Base-by-base conservation (phyloP, 176 grass and related monocot genomes). In the Secale cereale region DNA sequence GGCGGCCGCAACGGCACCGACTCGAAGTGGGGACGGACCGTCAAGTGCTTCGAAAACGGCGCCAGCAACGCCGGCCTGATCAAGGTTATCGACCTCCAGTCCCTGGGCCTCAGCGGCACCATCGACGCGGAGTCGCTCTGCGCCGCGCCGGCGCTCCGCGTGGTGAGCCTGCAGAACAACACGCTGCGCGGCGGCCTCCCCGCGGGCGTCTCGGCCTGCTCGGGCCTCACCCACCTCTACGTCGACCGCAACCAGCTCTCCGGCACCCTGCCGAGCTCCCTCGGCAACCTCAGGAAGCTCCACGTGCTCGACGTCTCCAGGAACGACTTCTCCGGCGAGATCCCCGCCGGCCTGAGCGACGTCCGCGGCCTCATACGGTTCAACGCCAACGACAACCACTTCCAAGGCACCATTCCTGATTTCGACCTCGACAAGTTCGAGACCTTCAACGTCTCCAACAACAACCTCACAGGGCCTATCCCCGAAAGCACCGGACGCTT, bases 261-360 rank as follows among this genome's bases (percentile, higher is more conserved):
- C 9, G 92, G 92, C 9, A 10, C 2, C 59, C 77, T 94, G 11
- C 92, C 92, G 31, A 14, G 36, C 3, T 78, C 81, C 6, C 78
- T 93, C 30, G 45, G 17, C 13, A 36, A 20, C 19, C 8, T 90
- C 1, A 16, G 15, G 2, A 52, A 28, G 6, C 91, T 90, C 46
- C 15, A 6, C 4, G 66, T 77, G 45, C 31, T 94, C 16, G 11
- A 87, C 8, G 41, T 94, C 4, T 76, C 84, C 45, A 30, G 64
- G 5, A 94, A 94, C 81, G 30, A 45, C 78, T 87, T 94, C 77
- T 89, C 92, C 46, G 89, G 92, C 15, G 65, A 89, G 72, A 8
- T 94, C 41, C 89, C 89, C 15, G 9, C 0, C 4, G 65, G 25
- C 2, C 72, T 94, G 27, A 0, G 54, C 10, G 77, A 28, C 36